A percentile compares a stretch with the other conserved stretches of the same genome.
Conservation (phyloP, 352 stramenopile species). For the Globisporangium perplexum region DNA sequence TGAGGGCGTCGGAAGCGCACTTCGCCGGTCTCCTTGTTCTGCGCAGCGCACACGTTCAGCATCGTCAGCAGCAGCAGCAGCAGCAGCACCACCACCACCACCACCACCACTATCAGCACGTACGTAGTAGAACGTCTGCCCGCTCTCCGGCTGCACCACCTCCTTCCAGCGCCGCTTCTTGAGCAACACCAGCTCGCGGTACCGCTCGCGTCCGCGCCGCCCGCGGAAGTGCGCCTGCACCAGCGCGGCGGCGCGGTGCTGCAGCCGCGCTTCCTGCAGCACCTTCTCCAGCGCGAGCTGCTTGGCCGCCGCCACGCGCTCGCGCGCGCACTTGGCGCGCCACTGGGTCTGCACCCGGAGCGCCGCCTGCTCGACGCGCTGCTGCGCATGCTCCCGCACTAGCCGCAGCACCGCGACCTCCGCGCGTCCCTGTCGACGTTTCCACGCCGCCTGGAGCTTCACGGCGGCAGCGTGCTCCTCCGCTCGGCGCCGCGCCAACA, state of each 20-base stretch:
- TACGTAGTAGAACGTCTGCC: conserved; percentile 89
- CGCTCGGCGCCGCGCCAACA: conserved; percentile 23
- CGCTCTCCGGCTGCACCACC: conserved; percentile 73
- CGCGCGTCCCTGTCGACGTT: conserved; percentile 40
- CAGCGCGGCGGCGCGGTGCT: conserved; percentile 58
- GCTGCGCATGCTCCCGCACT: conserved; percentile 28
- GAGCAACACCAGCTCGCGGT: conserved; percentile 37
- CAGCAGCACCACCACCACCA: not conserved
- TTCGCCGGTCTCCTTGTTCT: conserved; percentile 92
- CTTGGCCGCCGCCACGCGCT: conserved; percentile 21
- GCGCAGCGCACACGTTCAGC: not conserved
- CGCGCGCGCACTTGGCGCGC: conserved; percentile 28
- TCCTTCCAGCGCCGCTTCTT: conserved; percentile 90
- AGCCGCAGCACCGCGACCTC: conserved; percentile 33
- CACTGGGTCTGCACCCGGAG: conserved; percentile 47
- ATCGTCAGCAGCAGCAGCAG: not conserved
- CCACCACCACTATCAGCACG: conserved; percentile 8
- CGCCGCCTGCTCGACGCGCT: conserved; percentile 23
- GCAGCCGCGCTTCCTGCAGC: conserved; percentile 41
- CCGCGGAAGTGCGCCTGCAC: conserved; percentile 79
- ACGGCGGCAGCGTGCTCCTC: conserved; percentile 38
- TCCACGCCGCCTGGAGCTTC: conserved; percentile 55
- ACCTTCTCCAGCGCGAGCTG: conserved; percentile 36
- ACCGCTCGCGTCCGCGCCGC: conserved; percentile 53
- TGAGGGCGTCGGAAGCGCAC: conserved; percentile 88